Percentiles rank a stretch among this genome's conserved stretches.
Conservation (phyloP, 306 rosid genomes). For the Casuarina equisetifolia region DNA sequence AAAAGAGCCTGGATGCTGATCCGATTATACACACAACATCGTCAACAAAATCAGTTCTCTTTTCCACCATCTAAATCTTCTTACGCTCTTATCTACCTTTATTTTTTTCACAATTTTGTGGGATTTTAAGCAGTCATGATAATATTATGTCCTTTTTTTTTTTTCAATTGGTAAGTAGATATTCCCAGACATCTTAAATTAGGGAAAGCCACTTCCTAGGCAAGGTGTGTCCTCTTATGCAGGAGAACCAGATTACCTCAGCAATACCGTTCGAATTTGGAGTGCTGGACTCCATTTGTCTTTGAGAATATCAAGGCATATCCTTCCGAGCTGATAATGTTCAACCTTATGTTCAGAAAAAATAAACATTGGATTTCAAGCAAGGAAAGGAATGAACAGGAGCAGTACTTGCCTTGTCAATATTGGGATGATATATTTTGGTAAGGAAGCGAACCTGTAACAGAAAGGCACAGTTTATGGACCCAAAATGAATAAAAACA, state of each 20-base stretch:
- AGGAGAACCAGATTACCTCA: constrained; percentile 46
- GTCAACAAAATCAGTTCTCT: neutral
- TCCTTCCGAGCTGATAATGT: constrained; percentile 77
- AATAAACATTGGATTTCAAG: neutral
- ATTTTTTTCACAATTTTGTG: neutral
- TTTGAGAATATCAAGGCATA: constrained; percentile 89
- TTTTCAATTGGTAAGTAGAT: neutral
- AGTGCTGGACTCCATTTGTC: constrained; percentile 96
- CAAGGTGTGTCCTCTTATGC: neutral
- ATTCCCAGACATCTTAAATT: neutral
- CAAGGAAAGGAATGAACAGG: constrained; percentile 7
- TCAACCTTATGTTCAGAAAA: constrained; percentile 6
- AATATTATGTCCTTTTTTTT: neutral
- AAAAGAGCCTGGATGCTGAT: constrained; percentile 91
- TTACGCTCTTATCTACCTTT: neutral
- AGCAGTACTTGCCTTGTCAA: constrained; percentile 70
- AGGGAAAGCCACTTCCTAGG: neutral
- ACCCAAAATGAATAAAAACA: constrained; percentile 7
- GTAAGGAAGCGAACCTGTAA: constrained; percentile 93
- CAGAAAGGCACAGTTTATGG: constrained; percentile 3
- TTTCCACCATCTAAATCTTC: neutral
- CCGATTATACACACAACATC: constrained; percentile 18
- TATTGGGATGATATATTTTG: constrained; percentile 95
- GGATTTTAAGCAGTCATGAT: neutral
- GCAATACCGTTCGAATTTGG: constrained; percentile 84